Evolutionary conservation across 352 stramenopile species (phyloP).

Genomic region (Pythium chondricola): DNA sequence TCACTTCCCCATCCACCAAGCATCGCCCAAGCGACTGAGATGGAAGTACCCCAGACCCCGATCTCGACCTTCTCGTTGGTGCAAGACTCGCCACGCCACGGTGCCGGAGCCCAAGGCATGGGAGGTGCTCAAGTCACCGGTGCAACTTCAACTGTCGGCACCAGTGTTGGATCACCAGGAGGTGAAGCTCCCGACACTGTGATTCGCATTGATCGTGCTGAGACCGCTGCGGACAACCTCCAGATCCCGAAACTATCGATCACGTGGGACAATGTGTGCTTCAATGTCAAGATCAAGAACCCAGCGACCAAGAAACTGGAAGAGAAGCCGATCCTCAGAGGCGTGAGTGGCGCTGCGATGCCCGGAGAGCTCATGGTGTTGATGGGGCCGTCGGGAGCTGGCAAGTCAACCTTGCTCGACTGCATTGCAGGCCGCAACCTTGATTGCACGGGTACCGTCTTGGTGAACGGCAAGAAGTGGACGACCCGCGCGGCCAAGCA

Average conservation of each 20-base stretch:
- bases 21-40: neutral
- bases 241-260: slow-evolving; percentile 23
- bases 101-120: neutral
- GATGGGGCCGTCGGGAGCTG: slow-evolving; percentile 52
- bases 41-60: slow-evolving; percentile 15
- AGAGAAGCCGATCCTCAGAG: slow-evolving; percentile 36
- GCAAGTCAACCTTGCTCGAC: slow-evolving; percentile 52
- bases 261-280: slow-evolving; percentile 21
- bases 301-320: slow-evolving; percentile 21
- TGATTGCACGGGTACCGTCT: slow-evolving; percentile 20
- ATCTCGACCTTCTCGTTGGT: slow-evolving; percentile 12
- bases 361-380: slow-evolving; percentile 43
- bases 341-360: slow-evolving; percentile 32
- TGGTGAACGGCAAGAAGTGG: slow-evolving; percentile 37
- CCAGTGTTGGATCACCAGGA: neutral
- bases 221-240: slow-evolving; percentile 7
- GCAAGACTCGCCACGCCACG: slow-evolving; percentile 13
- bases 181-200: neutral
- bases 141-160: slow-evolving; percentile 7
- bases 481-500: slow-evolving; percentile 29
- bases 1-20: too few relatives aligned
- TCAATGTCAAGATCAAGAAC: slow-evolving; percentile 23
- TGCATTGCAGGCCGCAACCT: slow-evolving; percentile 38
- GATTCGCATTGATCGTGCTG: slow-evolving; percentile 5
- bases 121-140: slow-evolving; percentile 5